Base-by-base conservation (phyloP, 2,329 filamentous ascomycete species). In the Exophiala spinifera region DNA sequence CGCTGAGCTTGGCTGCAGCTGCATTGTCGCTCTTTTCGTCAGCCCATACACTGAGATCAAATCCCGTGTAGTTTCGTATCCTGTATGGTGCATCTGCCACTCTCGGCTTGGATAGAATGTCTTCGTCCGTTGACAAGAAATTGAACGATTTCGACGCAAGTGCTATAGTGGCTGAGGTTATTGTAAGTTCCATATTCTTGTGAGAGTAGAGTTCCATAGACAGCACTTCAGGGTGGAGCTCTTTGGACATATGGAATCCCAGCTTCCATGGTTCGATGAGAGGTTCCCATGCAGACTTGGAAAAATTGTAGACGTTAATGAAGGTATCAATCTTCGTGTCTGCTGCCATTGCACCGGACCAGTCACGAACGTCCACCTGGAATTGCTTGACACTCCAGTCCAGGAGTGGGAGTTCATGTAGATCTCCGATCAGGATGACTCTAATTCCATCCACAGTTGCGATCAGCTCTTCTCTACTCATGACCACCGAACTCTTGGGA, bases 231-330 rank as follows among this genome's bases (percentile, higher is more conserved):
- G 86, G 88, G 39, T 83, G 80, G 21, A 84, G 79, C 54, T 94
- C 86, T 64, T 86, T 91, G 1, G 88, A 85, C 69, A 97, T 83
- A 59, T 95, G 89, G 62, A 99, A 84, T 1, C 91, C 91, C n/a
- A 97, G 79, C 62, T 92, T 85, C 94, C 94, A 99, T 6, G 95
- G 95, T 69, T 99, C 94, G 21, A 99, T 84, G 31, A 99, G 74
- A 2, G 94, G 94, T 70, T 99, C 94, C 94, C 94, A 99, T 3
- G 91, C 90, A 0, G 94, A 99, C 70, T 99, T 99, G 13, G 94
- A 94, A 73, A 99, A 99, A 72, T 99, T 99, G 78, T 96, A 99
- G 21, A 99, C 87, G 65, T 97, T 99, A 64, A 95, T 83, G 70
- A 96, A 96, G 61, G 92, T 90, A 59, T 96, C 90, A 45, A 99